phyloP scores from a whole-genome alignment of 2,329 filamentous ascomycete genomes.

The Pseudocercospora crystallina region DNA sequence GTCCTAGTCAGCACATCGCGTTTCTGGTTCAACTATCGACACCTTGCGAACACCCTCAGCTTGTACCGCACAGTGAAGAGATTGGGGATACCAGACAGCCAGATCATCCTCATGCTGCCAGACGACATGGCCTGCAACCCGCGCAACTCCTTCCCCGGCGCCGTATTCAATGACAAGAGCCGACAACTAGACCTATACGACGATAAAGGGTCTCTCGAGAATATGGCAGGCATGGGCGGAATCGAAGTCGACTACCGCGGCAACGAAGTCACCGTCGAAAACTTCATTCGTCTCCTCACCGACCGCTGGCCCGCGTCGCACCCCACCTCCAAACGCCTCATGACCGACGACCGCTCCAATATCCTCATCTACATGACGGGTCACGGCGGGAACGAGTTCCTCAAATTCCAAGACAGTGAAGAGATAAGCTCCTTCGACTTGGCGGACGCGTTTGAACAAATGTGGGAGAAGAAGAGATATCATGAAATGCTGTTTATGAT shows the following conservation, averaged over 20 bases:
- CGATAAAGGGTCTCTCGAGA: constrained; percentile 50
- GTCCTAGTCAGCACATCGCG: constrained; percentile 97
- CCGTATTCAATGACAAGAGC: constrained; percentile 97
- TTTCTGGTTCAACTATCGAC: constrained; percentile 99
- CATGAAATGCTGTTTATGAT: constrained; percentile 99
- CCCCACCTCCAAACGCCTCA: constrained; percentile 85
- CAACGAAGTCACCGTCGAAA: constrained; percentile 98
- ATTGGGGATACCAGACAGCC: constrained; percentile 93
- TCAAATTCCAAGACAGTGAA: constrained; percentile 98
- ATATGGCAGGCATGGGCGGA: constrained; percentile 34
- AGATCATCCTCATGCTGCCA: constrained; percentile 99
- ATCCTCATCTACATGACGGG: constrained; percentile 99
- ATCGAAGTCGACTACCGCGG: constrained; percentile 98
- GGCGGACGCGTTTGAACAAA: constrained; percentile 96
- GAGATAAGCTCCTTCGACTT: constrained; percentile 96
- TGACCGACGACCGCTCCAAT: constrained; percentile 94
- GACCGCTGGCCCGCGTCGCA: constrained; percentile 94
- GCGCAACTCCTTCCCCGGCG: constrained; percentile 94
- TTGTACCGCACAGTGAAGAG: constrained; percentile 98
- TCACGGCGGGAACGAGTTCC: constrained; percentile 93
- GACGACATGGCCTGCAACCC: constrained; percentile 99
- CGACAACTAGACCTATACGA: constrained; percentile 94
- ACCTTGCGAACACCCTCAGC: constrained; percentile 95
- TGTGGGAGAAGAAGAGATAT: constrained; percentile 99
- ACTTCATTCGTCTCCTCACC: constrained; percentile 92